A percentile compares a stretch with the other conserved stretches of the same genome.
Conservation (phyloP, 2,329 filamentous ascomycete species). For the Tolypocladium album region DNA sequence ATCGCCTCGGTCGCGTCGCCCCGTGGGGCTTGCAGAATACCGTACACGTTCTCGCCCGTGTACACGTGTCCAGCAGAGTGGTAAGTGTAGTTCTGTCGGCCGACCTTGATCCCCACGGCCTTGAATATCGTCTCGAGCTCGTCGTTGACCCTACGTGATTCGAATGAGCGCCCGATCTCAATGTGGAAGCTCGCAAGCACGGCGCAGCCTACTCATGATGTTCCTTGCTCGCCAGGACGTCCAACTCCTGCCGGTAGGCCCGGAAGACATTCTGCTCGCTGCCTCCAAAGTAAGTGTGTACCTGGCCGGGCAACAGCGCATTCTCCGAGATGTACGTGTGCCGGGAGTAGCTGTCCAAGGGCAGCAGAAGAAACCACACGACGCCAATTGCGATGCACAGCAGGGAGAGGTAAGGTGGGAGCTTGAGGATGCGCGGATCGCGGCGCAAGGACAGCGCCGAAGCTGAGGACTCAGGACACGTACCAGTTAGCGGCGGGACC, state of each 20-base stretch:
- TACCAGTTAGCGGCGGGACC: not conserved
- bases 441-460: constrained; percentile 61
- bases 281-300: constrained; percentile 94
- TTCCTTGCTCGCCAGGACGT: constrained; percentile 42
- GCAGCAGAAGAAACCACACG: constrained; percentile 80
- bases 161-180: not conserved
- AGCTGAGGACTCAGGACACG: constrained; percentile 23
- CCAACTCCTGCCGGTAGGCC: constrained; percentile 78
- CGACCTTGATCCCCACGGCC: constrained; percentile 75
- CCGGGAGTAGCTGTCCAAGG: constrained; percentile 82
- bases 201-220: constrained; percentile 38
- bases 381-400: constrained; percentile 78
- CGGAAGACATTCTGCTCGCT: constrained; percentile 93
- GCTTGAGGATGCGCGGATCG: constrained; percentile 70
- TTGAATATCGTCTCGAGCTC: constrained; percentile 66
- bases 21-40: constrained; percentile 82
- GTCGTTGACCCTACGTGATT: constrained; percentile 45
- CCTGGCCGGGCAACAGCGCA: constrained; percentile 86
- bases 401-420: constrained; percentile 80
- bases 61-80: constrained; percentile 63
- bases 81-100: constrained; percentile 81
- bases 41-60: constrained; percentile 83
- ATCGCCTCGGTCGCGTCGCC: constrained; percentile 97
- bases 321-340: constrained; percentile 97
- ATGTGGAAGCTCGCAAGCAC: not conserved